phyloP scores from a whole-genome alignment of 495 filamentous ascomycete species.

The Trichoderma parareesei region DNA sequence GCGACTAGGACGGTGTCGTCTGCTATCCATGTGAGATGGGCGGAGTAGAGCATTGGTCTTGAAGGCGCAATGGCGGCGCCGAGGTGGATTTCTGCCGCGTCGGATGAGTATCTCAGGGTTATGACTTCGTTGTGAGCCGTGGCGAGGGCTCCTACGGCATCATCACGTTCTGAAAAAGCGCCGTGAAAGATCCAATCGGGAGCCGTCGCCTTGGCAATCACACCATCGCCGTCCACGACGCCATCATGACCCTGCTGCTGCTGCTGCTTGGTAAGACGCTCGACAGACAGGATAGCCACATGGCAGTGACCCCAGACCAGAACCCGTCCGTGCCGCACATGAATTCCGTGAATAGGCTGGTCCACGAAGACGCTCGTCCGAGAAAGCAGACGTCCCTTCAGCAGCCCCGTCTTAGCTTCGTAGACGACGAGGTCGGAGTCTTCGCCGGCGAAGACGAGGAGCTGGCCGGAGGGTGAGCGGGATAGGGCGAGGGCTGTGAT shows the following conservation, averaged over 20 bases:
- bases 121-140: constrained; percentile 79
- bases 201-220: constrained; percentile 27
- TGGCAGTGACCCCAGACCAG: constrained; percentile 53
- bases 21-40: constrained; percentile 56
- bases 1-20: constrained; percentile 59
- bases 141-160: constrained; percentile 41
- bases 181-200: constrained; percentile 82
- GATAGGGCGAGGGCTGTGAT: constrained; percentile 52
- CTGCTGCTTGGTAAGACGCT: neutral
- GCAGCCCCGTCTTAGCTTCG: constrained; percentile 24
- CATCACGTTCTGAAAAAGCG: constrained; percentile 38
- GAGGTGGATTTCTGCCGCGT: constrained; percentile 18
- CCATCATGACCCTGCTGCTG: too few species aligned
- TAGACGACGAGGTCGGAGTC: constrained; percentile 63
- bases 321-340: constrained; percentile 25
- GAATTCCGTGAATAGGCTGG: constrained; percentile 65
- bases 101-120: constrained; percentile 21
- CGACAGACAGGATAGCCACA: constrained; percentile 23
- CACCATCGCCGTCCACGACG: neutral
- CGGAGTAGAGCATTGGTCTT: constrained; percentile 81
- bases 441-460: constrained; percentile 61
- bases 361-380: constrained; percentile 45
- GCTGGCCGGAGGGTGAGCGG: constrained; percentile 15
- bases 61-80: constrained; percentile 56
- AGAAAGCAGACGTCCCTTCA: constrained; percentile 23